phyloP scores from a whole-genome alignment of 106 monocot genomes.

The Allium sativum region DNA sequence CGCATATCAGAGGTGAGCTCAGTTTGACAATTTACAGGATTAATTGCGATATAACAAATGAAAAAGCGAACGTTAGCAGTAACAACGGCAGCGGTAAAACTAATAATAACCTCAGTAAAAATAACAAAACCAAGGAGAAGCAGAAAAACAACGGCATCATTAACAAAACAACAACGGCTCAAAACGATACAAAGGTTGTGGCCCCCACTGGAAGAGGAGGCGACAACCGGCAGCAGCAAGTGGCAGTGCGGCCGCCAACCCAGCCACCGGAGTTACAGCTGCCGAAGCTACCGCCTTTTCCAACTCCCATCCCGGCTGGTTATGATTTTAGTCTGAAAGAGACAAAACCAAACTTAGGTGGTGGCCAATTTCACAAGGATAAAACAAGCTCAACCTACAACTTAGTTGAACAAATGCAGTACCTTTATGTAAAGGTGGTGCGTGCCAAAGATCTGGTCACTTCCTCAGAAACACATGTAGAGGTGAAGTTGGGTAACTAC shows the following conservation, averaged over 20 bases:
- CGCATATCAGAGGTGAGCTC: slow-evolving; percentile 65
- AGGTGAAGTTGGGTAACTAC: slow-evolving; percentile 77
- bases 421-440: slow-evolving; percentile 54
- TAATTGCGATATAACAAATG: not conserved
- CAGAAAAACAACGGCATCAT: not conserved
- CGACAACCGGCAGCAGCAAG: not conserved
- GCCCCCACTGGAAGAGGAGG: not conserved
- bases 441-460: slow-evolving; percentile 23
- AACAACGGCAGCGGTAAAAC: slow-evolving; percentile 1
- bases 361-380: slow-evolving; percentile 2
- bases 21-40: slow-evolving; percentile 56
- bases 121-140: slow-evolving; percentile 12
- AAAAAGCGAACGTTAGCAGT: slow-evolving; percentile 7
- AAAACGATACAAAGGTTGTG: slow-evolving; percentile 9
- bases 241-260: slow-evolving; percentile 2
- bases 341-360: slow-evolving; percentile 33
- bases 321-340: slow-evolving; percentile 62
- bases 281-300: not conserved
- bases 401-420: slow-evolving; percentile 55
- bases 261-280: not conserved
- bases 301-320: slow-evolving; percentile 5
- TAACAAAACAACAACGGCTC: not conserved
- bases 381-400: slow-evolving; percentile 41
- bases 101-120: not conserved
- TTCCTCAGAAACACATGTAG: slow-evolving; percentile 19